Conservation (phyloP, 768 basidiomycete species). For the Stropharia rugosoannulata region DNA sequence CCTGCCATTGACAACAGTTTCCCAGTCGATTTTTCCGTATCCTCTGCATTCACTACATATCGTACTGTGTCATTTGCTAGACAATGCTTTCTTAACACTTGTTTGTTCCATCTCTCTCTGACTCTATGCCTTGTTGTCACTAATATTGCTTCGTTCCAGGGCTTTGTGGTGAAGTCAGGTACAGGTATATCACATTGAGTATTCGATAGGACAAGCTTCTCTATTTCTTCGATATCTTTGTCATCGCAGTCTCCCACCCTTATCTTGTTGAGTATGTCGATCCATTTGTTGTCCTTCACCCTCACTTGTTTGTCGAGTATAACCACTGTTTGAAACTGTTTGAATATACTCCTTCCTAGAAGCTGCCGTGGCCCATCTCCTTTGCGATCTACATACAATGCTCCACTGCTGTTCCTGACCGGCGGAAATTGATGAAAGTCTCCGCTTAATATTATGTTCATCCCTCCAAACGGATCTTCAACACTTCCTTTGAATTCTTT, state of each 20-base stretch:
- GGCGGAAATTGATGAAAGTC: constrained; percentile 49
- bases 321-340: constrained; percentile 31
- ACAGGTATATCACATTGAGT: too few relatives aligned
- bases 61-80: too few relatives aligned
- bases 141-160: constrained; percentile 33
- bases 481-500: constrained; percentile 1
- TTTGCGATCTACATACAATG: constrained; percentile 19
- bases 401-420: constrained; percentile 22
- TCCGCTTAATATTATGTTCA: constrained; percentile 39
- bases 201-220: constrained; percentile 22
- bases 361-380: background rate
- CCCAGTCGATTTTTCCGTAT: too few relatives aligned
- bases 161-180: too few relatives aligned
- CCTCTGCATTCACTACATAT: too few relatives aligned
- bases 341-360: constrained; percentile 23
- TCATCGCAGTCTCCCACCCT: constrained; percentile 25
- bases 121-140: too few relatives aligned
- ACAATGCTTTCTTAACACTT: too few relatives aligned
- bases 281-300: constrained; percentile 28
- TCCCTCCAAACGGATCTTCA: constrained; percentile 29
- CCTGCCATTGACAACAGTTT: constrained; percentile 15
- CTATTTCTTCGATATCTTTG: constrained; percentile 20
- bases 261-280: constrained; percentile 23
- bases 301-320: constrained; percentile 35
- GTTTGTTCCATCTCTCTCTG: too few relatives aligned